Evolutionary conservation across 768 basidiomycete species (phyloP).

Genomic region (Mycena kentingensis): DNA sequence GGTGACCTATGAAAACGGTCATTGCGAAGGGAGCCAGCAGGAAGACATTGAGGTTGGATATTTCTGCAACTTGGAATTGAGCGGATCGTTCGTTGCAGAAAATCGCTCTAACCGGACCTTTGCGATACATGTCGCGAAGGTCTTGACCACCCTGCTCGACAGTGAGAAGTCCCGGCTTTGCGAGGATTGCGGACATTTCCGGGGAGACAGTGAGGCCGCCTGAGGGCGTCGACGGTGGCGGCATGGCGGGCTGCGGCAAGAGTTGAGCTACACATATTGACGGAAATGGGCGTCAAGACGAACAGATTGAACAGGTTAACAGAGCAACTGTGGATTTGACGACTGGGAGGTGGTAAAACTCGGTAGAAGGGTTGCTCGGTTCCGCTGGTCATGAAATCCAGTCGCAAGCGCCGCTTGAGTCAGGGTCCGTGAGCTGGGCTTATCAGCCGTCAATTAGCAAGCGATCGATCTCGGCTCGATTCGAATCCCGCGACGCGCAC

Average conservation of each 20-base stretch:
- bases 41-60: conserved; percentile 25
- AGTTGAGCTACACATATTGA: not conserved
- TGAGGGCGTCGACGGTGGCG: not conserved
- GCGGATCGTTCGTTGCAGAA: not conserved
- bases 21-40: conserved; percentile 33
- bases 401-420: too few relatives aligned
- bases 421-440: too few relatives aligned
- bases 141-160: not conserved
- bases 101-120: not conserved
- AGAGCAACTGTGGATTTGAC: too few relatives aligned
- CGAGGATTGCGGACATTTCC: not conserved
- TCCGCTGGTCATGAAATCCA: too few relatives aligned
- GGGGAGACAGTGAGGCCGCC: not conserved
- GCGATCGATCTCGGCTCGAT: too few relatives aligned
- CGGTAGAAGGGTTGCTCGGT: too few relatives aligned
- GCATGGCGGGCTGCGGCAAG: not conserved
- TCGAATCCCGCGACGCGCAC: too few relatives aligned
- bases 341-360: too few relatives aligned
- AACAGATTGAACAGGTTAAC: too few relatives aligned
- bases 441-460: too few relatives aligned
- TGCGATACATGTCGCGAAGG: not conserved
- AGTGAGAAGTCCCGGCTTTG: not conserved
- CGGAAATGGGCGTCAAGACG: too few relatives aligned
- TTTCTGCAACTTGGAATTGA: conserved; percentile 22
- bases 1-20: conserved; percentile 30